phyloP scores from a whole-genome alignment of 2,329 filamentous ascomycete species.

The Allantophomopsis lycopodina region DNA sequence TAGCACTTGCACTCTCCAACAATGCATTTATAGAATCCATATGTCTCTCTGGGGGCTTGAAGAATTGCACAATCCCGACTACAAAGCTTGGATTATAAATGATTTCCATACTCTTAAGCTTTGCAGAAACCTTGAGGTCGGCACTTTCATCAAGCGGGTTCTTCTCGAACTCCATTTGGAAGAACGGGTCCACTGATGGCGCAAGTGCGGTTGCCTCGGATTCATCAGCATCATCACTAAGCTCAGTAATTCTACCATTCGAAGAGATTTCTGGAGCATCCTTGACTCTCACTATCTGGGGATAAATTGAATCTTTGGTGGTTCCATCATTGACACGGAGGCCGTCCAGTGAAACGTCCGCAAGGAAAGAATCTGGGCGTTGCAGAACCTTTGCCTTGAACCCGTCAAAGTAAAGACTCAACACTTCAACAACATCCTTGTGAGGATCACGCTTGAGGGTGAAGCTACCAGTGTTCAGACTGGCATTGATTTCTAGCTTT shows the following conservation, averaged over 20 bases:
- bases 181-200: conserved; percentile 62
- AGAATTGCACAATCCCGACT: conserved; percentile 85
- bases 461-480: conserved; percentile 91
- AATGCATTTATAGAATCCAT: conserved; percentile 97
- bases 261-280: conserved; percentile 53
- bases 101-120: conserved; percentile 89
- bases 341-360: conserved; percentile 81
- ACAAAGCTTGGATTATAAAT: conserved; percentile 95
- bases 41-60: conserved; percentile 88
- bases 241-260: conserved; percentile 22
- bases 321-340: conserved; percentile 93
- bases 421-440: conserved; percentile 62
- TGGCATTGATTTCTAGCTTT: conserved; percentile 85
- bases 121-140: conserved; percentile 79
- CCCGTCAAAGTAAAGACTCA: conserved; percentile 86
- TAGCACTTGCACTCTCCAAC: conserved; percentile 90
- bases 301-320: conserved; percentile 78
- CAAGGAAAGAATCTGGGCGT: conserved; percentile 78
- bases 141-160: conserved; percentile 89
- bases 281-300: conserved; percentile 93
- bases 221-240: conserved; percentile 22
- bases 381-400: conserved; percentile 86
- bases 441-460: conserved; percentile 80
- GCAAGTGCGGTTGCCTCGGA: conserved; percentile 24
- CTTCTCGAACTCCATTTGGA: conserved; percentile 84